Base-by-base conservation (phyloP, 306 rosid species). In the Medicago truncatula region DNA sequence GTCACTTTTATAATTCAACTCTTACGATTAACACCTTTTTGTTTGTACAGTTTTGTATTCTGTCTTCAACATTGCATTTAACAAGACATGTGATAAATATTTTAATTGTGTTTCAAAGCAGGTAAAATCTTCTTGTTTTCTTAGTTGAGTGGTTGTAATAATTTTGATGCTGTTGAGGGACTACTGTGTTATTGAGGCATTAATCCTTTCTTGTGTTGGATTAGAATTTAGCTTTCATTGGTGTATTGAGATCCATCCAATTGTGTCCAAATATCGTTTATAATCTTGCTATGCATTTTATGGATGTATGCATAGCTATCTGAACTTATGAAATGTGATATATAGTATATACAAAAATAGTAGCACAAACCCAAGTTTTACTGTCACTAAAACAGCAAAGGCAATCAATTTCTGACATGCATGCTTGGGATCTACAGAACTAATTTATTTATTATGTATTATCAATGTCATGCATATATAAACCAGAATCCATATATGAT, bases 341-440 rank as follows among this genome's bases (percentile, higher is more conserved):
- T 25, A 39, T 34, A 4, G 0, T 38, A 10, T 41, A 49, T 59
- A 13, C 25, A 16, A 65, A 49, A 28, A 25, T 79, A 52, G 17
- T 41, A 50, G 67, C 54, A 74, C 47, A 61, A 56, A 31, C 67
- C 47, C 43, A 74, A 61, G 53, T 62, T 70, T 61, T 9, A 1
- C 17, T 13, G 65, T 61, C 47, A 17, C 4, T 17, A 13, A 20
- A 76, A 25, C 16, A 40, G 13, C 36, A 18, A 59, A 4, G 9
- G 40, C 25, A 49, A 20, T 46, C 15, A 16, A 39, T 68, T 21
- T 53, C 17, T 50, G 68, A 23, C 44, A 8, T 65, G 44, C 38
- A 68, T 67, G 53, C 18, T 41, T 14, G 23, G 73, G 52, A 41
- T 15, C 67, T 50, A 18, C 20, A 47, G 75, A 36, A 63, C 44